Percentiles rank a stretch among this genome's conserved stretches.
Evolutionary conservation across 2,329 filamentous ascomycete species (phyloP).

Genomic region (Akanthomyces lecanii): DNA sequence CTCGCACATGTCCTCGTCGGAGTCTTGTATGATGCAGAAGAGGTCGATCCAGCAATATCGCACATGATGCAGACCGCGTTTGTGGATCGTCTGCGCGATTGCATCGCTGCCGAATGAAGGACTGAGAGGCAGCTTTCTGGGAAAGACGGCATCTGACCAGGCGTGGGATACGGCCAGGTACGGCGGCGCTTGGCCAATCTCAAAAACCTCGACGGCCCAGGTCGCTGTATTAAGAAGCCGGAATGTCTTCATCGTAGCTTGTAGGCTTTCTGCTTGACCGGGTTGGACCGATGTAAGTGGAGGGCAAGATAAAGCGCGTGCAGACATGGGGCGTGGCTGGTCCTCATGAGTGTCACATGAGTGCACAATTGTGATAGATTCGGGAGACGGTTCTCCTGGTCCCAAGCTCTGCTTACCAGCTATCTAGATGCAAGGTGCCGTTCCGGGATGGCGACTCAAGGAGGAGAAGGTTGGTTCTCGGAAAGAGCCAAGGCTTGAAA

Average conservation of each 20-base stretch:
- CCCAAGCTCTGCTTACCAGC: too few species aligned
- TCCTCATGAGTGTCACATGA: too few species aligned
- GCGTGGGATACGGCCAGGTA: slow-evolving; percentile 7
- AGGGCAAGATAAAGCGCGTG: not conserved
- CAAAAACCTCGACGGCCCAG: slow-evolving; percentile 2
- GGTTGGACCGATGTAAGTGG: not conserved
- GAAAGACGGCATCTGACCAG: slow-evolving; percentile 5
- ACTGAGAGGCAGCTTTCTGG: not conserved
- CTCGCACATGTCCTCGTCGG: slow-evolving; percentile 5
- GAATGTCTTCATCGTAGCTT: not conserved
- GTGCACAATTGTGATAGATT: too few species aligned
- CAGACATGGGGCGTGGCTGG: too few species aligned
- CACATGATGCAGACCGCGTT: not conserved
- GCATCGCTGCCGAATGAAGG: slow-evolving; percentile 3
- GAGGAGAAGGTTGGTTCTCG: too few species aligned
- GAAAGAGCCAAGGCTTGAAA: too few species aligned
- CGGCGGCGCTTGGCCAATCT: not conserved
- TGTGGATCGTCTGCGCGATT: not conserved
- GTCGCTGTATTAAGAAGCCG: not conserved
- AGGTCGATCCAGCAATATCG: slow-evolving; percentile 10
- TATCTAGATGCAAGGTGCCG: too few species aligned
- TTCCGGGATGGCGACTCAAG: too few species aligned
- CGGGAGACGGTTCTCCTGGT: too few species aligned
- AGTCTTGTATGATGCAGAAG: slow-evolving; percentile 10
- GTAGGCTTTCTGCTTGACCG: not conserved